Base-by-base conservation (phyloP, 1,284 basidiomycete species). In the Rhizoctonia solani region DNA sequence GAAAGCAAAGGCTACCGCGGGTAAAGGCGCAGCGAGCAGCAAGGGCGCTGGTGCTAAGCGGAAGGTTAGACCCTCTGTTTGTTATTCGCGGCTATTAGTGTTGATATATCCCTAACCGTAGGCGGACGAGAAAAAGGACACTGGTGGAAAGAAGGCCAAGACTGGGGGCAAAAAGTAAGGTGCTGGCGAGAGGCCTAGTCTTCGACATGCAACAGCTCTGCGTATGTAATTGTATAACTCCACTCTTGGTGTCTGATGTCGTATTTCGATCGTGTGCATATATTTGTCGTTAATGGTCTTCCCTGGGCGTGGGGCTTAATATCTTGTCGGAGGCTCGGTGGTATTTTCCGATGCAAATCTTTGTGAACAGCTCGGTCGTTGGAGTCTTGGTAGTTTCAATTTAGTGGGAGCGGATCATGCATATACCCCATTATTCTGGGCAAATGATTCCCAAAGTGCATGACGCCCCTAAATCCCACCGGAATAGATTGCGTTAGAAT, bases 41-140 rank as follows among this genome's bases (percentile, higher is more conserved):
- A 83, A 81, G 69, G 83, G 84, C 13, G 56, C 56, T 49, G 56
- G 56, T 1, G 81, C 80, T 19, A 93, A 93, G 74, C 85, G 90
- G 41, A 92, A 90, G 81, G 87, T 87, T 41, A n/a, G 79, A 61
- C 16, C 27, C 29, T 34, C 14, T 19, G 32, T 41, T 3, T 27
- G 29, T 29, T 54, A 6, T 44, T 6, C 21, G 19, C 13, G 23
- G 42, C 34, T 8, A 14, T 9, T 21, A 5, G 13, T 46, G 21
- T 5, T 8, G 6, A 9, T 3, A 13, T 6, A 14, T 14, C 13
- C 47, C 32, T 29, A 23, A 23, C 21, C 32, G 16, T 27, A 75
- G 71, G 74, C 61, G 4, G 74, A 74, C 32, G 73, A 74, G 25
- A 74, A 74, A 69, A 71, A 69, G 50, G 72, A 73, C 46, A 70